These are phyloP conservation scores for Debaryomyces udenii DNA, from an alignment of 1,139 yeast species.

Conservation along the genomic window DNA sequence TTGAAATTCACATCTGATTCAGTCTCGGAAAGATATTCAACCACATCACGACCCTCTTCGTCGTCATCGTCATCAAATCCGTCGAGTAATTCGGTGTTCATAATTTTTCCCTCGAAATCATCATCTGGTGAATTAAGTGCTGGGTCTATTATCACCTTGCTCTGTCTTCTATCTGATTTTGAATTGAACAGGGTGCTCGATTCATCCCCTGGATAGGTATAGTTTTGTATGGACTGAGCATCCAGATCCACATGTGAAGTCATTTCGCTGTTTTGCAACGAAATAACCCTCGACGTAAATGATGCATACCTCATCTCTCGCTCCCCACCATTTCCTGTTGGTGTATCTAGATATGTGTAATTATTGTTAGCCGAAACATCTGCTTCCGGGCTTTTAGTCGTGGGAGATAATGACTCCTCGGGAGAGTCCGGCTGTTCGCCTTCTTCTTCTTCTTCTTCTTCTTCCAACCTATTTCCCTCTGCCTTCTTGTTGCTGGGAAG, in stretches of 20 bases:
- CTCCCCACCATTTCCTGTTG: constrained; percentile 5
- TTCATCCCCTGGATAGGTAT: constrained; percentile 1
- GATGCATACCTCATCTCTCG: constrained; percentile 28
- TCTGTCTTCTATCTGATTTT: background rate
- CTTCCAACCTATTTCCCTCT: background rate
- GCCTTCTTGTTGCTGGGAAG: constrained; percentile 11
- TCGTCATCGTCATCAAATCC: constrained; percentile 11
- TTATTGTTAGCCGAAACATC: background rate
- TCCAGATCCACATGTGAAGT: constrained; percentile 27
- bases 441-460: background rate
- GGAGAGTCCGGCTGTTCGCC: background rate
- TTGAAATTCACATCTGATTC: constrained; percentile 33
- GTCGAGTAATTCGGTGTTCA: background rate
- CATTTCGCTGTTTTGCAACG: constrained; percentile 46
- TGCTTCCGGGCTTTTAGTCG: constrained; percentile 1
- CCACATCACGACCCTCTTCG: constrained; percentile 14
- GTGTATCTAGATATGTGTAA: constrained; percentile 7
- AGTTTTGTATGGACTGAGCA: constrained; percentile 8
- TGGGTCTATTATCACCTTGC: background rate
- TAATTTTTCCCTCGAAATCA: background rate
- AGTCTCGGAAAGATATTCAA: constrained; percentile 22
- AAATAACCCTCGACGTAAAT: constrained; percentile 43
- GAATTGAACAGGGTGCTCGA: background rate
- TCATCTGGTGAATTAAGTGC: background rate
- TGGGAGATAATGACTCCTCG: constrained; percentile 4